Evolutionary conservation across 2,329 filamentous ascomycete species (phyloP), one percentile per base, ranked within the genome.

Genomic region (Paracorniculantispora psalliotae): DNA sequence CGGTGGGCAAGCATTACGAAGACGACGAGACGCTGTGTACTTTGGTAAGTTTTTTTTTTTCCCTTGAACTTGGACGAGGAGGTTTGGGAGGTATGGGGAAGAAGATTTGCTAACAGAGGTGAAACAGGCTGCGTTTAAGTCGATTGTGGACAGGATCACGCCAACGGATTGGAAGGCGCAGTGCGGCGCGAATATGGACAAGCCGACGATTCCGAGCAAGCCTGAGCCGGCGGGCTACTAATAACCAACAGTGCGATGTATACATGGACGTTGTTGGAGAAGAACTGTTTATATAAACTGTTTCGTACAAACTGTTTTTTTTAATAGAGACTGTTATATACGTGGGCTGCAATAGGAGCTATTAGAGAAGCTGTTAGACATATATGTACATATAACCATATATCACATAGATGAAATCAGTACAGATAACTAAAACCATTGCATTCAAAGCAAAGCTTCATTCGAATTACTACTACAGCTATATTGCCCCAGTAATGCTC

Each of bases 21-120:
- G 91, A 91, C 1, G 90, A 97, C 66, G 87, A 92, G 65, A 90
- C 85, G 26, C 93, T 97, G 68, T 99, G 94, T 75, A 97, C 93
- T 0, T 74, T 99, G 67, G 87, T 90, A 77, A 73, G 84, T 73
- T 33, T 23, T 30, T 10, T 7, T 46, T 46, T 46, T 23, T 33
- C 12, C 30, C 12, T 33, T 33, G 30, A 6, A 6, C 30, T 33
- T 33, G 30, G 12, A 12, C 6, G 12, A 33, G 6, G 12, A 33
- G 30, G 12, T 12, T 6, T 33, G 12, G 12, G 30, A 33, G 12
- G 6, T 6, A 33, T 33, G 30, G 12, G 6, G 30, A 33, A 6
- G 30, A 33, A 6, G 2, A 10, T 54, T n/a, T n/a, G 53, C 61
- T 55, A 62, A 57, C 50, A n/a, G 13, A 51, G 47, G 28, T 35